Conservation (phyloP, 2,329 filamentous ascomycete species). For the Diaporthe ampelina region DNA sequence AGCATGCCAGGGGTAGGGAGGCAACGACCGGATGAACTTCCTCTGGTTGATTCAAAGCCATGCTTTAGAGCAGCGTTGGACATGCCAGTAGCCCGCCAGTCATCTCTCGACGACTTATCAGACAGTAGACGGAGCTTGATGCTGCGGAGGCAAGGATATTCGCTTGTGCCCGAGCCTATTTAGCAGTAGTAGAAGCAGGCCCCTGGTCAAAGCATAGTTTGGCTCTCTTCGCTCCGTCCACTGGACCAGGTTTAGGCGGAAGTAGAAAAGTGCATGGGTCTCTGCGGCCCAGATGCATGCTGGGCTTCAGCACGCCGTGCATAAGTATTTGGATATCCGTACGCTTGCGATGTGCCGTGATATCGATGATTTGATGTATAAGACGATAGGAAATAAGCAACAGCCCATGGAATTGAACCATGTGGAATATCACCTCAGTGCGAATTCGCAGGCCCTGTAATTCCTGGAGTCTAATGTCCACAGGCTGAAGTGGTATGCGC, state of each 20-base stretch:
- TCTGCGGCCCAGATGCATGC: constrained; percentile 15
- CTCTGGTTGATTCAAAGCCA: constrained; percentile 24
- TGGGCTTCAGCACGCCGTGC: constrained; percentile 1
- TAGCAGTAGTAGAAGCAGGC: neutral
- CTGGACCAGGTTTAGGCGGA: constrained; percentile 30
- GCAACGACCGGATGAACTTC: constrained; percentile 16
- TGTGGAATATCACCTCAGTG: neutral
- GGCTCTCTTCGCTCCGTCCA: constrained; percentile 25
- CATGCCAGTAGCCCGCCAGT: constrained; percentile 34
- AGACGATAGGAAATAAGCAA: neutral
- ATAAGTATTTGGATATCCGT: constrained; percentile 2
- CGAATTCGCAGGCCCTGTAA: neutral
- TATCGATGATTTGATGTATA: constrained; percentile 12
- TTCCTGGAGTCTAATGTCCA: neutral
- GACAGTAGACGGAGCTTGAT: constrained; percentile 23
- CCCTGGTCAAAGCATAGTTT: constrained; percentile 30
- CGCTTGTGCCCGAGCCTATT: constrained; percentile 13
- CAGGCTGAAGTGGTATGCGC: neutral
- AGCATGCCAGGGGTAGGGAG: constrained; percentile 23
- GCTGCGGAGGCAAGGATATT: constrained; percentile 31
- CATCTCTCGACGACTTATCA: constrained; percentile 42
- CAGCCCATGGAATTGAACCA: neutral
- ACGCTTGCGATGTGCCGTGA: neutral
- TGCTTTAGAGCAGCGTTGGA: constrained; percentile 14
- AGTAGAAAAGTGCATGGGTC: constrained; percentile 9